Conservation (phyloP, 1,139 yeast species). For the Zygosaccharomyces sapae region DNA sequence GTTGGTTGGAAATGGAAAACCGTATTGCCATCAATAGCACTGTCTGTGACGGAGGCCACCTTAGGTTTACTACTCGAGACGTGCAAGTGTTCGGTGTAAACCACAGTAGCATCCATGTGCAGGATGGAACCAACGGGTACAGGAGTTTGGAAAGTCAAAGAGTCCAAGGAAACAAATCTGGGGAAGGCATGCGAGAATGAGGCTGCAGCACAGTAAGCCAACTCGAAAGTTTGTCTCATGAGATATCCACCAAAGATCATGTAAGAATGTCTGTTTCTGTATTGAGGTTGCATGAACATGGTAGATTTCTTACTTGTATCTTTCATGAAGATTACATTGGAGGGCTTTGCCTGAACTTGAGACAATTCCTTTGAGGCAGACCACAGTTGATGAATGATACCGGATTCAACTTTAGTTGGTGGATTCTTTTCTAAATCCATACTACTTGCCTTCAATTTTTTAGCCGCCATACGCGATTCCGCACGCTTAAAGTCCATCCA, state of each 20-base stretch:
- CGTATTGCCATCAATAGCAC: constrained; percentile 24
- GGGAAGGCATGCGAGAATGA: constrained; percentile 81
- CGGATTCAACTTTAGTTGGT: constrained; percentile 69
- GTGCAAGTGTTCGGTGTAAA: constrained; percentile 74
- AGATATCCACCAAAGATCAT: constrained; percentile 94
- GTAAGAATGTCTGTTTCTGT: constrained; percentile 86
- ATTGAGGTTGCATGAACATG: constrained; percentile 91
- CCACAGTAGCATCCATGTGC: constrained; percentile 74
- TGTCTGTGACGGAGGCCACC: constrained; percentile 26
- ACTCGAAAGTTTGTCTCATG: constrained; percentile 85
- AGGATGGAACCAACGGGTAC: constrained; percentile 92
- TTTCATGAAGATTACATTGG: constrained; percentile 58
- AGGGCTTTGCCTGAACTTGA: constrained; percentile 38
- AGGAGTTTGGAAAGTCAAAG: constrained; percentile 87
- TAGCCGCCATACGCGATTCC: constrained; percentile 81
- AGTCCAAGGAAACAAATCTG: constrained; percentile 81
- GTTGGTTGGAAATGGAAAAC: constrained; percentile 49
- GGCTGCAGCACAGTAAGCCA: constrained; percentile 89
- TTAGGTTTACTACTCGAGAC: constrained; percentile 34
- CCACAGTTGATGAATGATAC: constrained; percentile 76
- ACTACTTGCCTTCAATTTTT: constrained; percentile 69
- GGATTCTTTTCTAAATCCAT: constrained; percentile 55
- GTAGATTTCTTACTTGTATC: constrained; percentile 71
- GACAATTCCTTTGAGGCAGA: constrained; percentile 49
- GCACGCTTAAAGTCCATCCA: constrained; percentile 85